These are phyloP conservation scores for Wickerhamia fluorescens DNA, from an alignment of 805 yeast genomes.

Conservation along the genomic window DNA sequence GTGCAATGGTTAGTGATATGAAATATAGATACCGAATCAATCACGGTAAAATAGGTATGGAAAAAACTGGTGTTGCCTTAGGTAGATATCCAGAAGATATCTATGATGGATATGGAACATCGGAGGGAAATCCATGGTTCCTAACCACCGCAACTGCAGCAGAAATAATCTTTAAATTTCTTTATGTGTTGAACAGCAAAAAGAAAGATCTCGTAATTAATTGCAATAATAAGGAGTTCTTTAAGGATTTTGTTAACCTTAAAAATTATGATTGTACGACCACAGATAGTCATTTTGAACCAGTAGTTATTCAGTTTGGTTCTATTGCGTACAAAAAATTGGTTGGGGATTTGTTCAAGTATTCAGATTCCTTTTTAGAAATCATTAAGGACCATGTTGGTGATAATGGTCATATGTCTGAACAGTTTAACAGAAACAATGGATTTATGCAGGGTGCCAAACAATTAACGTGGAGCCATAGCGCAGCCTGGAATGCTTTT, in stretches of 20 bases:
- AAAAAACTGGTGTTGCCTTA: slow-evolving; percentile 51
- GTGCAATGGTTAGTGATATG: slow-evolving; percentile 61
- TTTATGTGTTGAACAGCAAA: slow-evolving; percentile 35
- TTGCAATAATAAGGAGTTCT: slow-evolving; percentile 21
- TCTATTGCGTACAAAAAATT: slow-evolving; percentile 41
- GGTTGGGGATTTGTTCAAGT: slow-evolving; percentile 39
- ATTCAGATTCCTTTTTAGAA: slow-evolving; percentile 62
- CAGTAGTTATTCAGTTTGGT: slow-evolving; percentile 33
- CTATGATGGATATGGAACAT: slow-evolving; percentile 65
- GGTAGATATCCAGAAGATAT: slow-evolving; percentile 94
- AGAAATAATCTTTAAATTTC: slow-evolving; percentile 51
- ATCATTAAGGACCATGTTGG: slow-evolving; percentile 55
- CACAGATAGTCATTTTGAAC: too few species aligned
- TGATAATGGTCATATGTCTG: slow-evolving; percentile 70
- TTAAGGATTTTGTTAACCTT: slow-evolving; percentile 22
- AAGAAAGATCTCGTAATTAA: slow-evolving; percentile 40
- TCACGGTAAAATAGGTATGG: slow-evolving; percentile 32
- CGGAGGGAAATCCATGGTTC: slow-evolving; percentile 94
- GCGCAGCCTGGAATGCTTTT: slow-evolving; percentile 64
- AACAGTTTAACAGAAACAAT: slow-evolving; percentile 73
- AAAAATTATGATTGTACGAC: slow-evolving; percentile 14
- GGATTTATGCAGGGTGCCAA: slow-evolving; percentile 88
- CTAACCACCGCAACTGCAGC: slow-evolving; percentile 66
- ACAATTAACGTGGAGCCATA: slow-evolving; percentile 87
- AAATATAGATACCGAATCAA: slow-evolving; percentile 72